Evolutionary conservation across 768 basidiomycete species (phyloP), one percentile per base, ranked within the genome.

Genomic region (Termitomyces sp.): DNA sequence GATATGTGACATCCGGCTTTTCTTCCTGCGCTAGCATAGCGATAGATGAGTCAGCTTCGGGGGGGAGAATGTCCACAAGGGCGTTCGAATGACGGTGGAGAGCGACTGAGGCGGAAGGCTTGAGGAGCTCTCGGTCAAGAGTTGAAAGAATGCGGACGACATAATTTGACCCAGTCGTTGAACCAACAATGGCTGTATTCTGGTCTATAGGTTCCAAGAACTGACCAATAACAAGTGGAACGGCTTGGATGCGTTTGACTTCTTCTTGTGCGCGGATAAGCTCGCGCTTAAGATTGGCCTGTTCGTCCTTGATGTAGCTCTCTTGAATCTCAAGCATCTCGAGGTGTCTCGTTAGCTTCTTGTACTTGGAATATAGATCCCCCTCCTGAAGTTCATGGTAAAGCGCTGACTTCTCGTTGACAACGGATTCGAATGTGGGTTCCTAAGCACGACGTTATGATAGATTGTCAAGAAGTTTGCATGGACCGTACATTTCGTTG

Each of bases 191-290:
- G 60, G 89, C 94, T 16, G 96, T 94, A 65, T 89, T 86, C 71
- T 98, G 92, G 78, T 99, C 97, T 70, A 99, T 98, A 52, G 97
- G 90, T 76, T 99, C 97, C 36, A 98, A 84, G 78, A 99, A 99
- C 72, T 99, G 97, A 56, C 97, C 97, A 67, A 99, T 99, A 69
- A 99, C 97, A 16, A 99, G 86, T 0, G 97, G 97, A 6, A 99
- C 97, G 53, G 92, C 92, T 75, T 98, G 94, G 70, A 99, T 99
- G 58, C 97, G 91, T 75, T 98, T 97, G 69, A 99, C 97, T 75
- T 99, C 97, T 71, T 99, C 97, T 69, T 99, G 97, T 0, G 97
- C 97, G 56, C 97, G 92, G 63, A 98, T 90, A 60, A 99, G 88
- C 74, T 99, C 97, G 50, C 96, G 87, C 72, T 98, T 96, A 56